Evolutionary conservation across 176 grass and related monocot genomes (phyloP), one percentile per base, ranked within the genome.

Genomic region (Ampelocalamus luodianensis): DNA sequence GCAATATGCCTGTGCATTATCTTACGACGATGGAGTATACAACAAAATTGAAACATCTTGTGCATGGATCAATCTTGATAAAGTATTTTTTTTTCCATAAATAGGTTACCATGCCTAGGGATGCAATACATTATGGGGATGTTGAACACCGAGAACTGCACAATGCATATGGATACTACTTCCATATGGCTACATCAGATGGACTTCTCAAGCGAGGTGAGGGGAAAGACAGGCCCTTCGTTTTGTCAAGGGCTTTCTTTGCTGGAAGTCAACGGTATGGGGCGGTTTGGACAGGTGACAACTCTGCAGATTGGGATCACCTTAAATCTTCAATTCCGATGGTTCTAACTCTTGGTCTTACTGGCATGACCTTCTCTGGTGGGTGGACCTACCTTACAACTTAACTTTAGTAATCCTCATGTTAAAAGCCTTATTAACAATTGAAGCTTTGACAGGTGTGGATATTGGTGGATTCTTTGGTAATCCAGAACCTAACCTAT

Each of bases 101-200:
- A 77, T 79, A 96, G 97, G 70, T 99, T 44, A 99, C 91, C 58
- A 99, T 99, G 97, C 93, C 93, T 27, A 99, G 97, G 86, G 97
- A 99, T 90, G 90, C 90, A 12, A 40, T 94, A 81, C 97, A 99
- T 46, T 84, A 87, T 27, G 91, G 91, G 81, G 90, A 96, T 79
- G 91, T 86, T 60, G 97, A 99, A 77, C 97, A 96, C 62, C 56
- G 97, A 54, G 97, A 99, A 89, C 65, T 99, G 72, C 97, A 99
- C 64, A 99, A 99, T 86, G 93, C 97, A 65, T 99, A 99, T 79
- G 97, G 97, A 40, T 99, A 99, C 67, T 99, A 99, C 84, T 99
- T 99, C 85, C 97, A 99, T 89, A 99, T 96, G 97, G 97, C 97
- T 85, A 89, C 97, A 39, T 82, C 91, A 65, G 75, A 85, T 84